A percentile compares a stretch with the other conserved stretches of the same genome.
phyloP scores from a whole-genome alignment of 2,329 filamentous ascomycete genomes.

The Fusarium goolgardi region DNA sequence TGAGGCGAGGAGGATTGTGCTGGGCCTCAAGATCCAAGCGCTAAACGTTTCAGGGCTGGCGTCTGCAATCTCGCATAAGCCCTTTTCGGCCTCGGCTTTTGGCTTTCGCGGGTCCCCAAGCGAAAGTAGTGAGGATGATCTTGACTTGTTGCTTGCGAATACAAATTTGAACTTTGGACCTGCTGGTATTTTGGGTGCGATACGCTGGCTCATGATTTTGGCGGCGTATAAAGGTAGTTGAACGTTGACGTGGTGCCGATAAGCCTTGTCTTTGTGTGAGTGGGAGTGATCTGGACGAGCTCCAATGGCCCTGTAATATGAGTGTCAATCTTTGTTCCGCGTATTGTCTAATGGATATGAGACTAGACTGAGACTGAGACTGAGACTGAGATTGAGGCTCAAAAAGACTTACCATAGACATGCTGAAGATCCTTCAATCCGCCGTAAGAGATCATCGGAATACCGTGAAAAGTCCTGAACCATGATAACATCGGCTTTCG shows the following conservation, averaged over 20 bases:
- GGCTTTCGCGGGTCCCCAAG: conserved; percentile 53
- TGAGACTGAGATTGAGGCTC: not conserved
- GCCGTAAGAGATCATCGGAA: conserved; percentile 52
- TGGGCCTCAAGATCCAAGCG: conserved; percentile 54
- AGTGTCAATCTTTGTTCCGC: not conserved
- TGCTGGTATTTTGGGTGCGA: conserved; percentile 48
- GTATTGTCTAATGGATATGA: not conserved
- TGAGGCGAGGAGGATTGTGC: conserved; percentile 46
- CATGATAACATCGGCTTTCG: conserved; percentile 63
- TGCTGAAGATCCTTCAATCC: conserved; percentile 65
- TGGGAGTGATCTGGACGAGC: conserved; percentile 58
- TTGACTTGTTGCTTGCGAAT: conserved; percentile 56
- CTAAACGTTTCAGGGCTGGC: conserved; percentile 50
- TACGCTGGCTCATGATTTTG: conserved; percentile 58
- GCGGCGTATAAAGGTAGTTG: conserved; percentile 71
- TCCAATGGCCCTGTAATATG: conserved; percentile 54
- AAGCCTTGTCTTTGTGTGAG: conserved; percentile 57
- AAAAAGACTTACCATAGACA: conserved; percentile 69
- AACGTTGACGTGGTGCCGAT: conserved; percentile 64
- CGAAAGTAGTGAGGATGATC: conserved; percentile 52
- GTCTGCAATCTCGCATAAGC: conserved; percentile 54
- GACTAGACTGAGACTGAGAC: not conserved
- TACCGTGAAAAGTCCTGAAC: conserved; percentile 66
- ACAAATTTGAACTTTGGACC: conserved; percentile 57
- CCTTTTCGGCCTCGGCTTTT: conserved; percentile 56